Base-by-base conservation (phyloP, 2,329 filamentous ascomycete genomes). In the Stemphylium vesicarium region DNA sequence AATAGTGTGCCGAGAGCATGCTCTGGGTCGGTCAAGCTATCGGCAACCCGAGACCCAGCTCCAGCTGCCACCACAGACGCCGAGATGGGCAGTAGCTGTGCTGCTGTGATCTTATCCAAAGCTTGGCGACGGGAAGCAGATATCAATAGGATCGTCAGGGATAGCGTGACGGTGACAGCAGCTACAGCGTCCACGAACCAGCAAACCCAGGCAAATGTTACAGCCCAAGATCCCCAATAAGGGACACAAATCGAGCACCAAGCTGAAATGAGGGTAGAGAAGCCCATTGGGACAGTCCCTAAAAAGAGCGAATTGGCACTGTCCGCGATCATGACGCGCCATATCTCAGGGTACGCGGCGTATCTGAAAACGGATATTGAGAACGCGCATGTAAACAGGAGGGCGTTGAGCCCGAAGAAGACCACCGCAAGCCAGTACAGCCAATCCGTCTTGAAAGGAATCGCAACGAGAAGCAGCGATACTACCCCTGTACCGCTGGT, bases 241-340 rank as follows among this genome's bases (percentile, higher is more conserved):
- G 82, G 82, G 7, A 82, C 78, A 69, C 86, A 88, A 31, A 85
- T 78, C 29, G 85, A 79, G 11, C 86, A 79, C 69, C 85, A 83
- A 81, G 87, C 86, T 57, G 87, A 85, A 56, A 90, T 82, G 38
- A 90, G 84, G 1, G 87, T 90, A 0, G 86, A 84, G 53, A 90
- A 82, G 0, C 82, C 87, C 85, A 90, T 90, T 0, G 87, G 87
- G 29, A 89, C 82, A 0, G 85, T 88, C 0, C 76, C 88, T 3
- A 91, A 75, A 61, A 91, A 91, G 48, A 91, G 78, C 1, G 84
- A 87, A 65, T 91, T 86, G 1, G 81, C 82, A 0, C 86, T 87
- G 45, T 91, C 85, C 2, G 78, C 75, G 32, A 91, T 81, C 87
- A 91, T 89, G 13, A 82, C 84, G 0, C 54, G 58, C 66, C 87